Conservation (phyloP, 768 basidiomycete species). For the Russula lepida region DNA sequence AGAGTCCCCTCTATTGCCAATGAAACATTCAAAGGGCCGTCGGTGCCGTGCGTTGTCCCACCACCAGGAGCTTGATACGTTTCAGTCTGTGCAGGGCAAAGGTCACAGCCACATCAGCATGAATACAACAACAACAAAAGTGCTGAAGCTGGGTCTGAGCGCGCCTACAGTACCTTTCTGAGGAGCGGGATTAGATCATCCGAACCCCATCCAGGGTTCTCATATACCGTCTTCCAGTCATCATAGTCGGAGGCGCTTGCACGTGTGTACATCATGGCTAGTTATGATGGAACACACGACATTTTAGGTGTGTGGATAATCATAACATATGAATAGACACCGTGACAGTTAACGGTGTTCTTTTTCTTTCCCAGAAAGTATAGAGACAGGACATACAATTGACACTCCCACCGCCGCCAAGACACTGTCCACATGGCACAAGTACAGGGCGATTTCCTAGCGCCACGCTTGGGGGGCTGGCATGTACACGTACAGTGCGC, state of each 20-base stretch:
- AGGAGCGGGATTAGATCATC: slow-evolving; percentile 48
- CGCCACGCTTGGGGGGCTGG: slow-evolving; percentile 33
- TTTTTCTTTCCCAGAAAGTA: background rate
- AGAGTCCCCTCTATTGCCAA: slow-evolving; percentile 21
- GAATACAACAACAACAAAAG: background rate
- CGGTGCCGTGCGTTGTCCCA: slow-evolving; percentile 36
- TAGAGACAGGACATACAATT: slow-evolving; percentile 34
- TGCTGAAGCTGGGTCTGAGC: background rate
- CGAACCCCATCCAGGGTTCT: slow-evolving; percentile 56
- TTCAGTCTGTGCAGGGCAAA: slow-evolving; percentile 28
- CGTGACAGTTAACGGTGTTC: background rate
- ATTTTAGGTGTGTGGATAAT: background rate
- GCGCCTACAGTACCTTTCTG: slow-evolving; percentile 40
- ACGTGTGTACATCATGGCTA: slow-evolving; percentile 41
- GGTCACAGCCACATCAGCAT: background rate
- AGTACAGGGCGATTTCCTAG: slow-evolving; percentile 37
- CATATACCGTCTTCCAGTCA: slow-evolving; percentile 44
- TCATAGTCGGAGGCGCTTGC: slow-evolving; percentile 58
- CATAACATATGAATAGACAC: background rate
- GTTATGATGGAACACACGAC: background rate
- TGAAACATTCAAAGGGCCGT: slow-evolving; percentile 37
- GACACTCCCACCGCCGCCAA: slow-evolving; percentile 57
- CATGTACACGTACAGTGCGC: slow-evolving; percentile 39
- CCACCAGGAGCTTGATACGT: slow-evolving; percentile 29
- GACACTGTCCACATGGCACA: slow-evolving; percentile 39